Base-by-base conservation (phyloP, 31 red algal species). In the Odonthalia washingtoniensis region DNA sequence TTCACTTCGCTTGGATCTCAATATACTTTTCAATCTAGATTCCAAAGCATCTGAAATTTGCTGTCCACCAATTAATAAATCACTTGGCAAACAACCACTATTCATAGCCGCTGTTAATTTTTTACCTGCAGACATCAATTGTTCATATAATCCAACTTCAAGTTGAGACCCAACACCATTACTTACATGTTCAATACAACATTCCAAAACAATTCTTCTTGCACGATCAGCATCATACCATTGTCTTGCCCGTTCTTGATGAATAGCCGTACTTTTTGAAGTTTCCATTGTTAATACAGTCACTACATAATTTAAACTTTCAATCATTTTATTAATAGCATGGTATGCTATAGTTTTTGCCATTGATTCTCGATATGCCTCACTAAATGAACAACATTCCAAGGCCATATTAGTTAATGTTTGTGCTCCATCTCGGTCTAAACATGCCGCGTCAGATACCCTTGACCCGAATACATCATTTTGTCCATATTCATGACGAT, bases 11-110 rank as follows among this genome's bases (percentile, higher is more conserved):
- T 63, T 73, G 37, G 75, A 78, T 53, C 76, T 41, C 42, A 89
- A 42, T 36, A 89, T 80, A 62, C 75, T 70, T 33, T 43, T 44
- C 43, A 89, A 49, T 44, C 86, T 67, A 53, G 86, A 89, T 40
- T 89, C 86, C 18, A 89, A 65, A 1, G 86, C 86, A 70, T 89
- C 75, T n/a, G 86, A 89, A 32, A 89, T 89, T 44, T 63, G 65
- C 65, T 43, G 61, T 18, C 86, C 86, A 66, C 78, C 74, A 78
- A 35, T 65, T 4, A 89, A 38, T 41, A 89, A 60, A 81, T 41
- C 70, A 64, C 86, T 89, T 30, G 86, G 86, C 27, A 65, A 45
- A 27, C 75, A 76, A 37, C 60, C 39, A 31, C 75, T 38, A 26
- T 38, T 30, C 26, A 70, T 52, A 3, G 86, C 86, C 30, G 43